Evolutionary conservation across 441 rosid species (phyloP).

Genomic region (Erodium trifolium): DNA sequence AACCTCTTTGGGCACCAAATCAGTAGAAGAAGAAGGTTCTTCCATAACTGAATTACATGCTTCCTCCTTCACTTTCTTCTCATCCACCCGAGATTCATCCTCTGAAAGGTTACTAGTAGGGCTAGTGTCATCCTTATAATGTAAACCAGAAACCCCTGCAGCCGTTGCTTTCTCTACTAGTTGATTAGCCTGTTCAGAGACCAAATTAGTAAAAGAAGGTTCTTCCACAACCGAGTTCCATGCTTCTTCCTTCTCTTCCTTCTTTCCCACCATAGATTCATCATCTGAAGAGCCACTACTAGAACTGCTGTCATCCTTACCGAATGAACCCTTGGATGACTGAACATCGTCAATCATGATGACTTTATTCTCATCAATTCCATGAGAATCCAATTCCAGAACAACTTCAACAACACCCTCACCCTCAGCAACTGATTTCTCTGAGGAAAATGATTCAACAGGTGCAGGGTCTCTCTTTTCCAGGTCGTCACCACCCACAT

Average conservation of each 20-base stretch:
- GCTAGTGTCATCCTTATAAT: neutral
- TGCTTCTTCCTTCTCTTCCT: neutral
- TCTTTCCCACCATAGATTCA: neutral
- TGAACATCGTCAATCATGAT: neutral
- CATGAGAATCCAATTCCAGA: neutral
- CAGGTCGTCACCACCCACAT: conserved; percentile 22
- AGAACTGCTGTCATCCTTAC: neutral
- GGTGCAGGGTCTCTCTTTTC: conserved; percentile 25
- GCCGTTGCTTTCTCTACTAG: neutral
- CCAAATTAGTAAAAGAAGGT: neutral
- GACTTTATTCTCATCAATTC: neutral
- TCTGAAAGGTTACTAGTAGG: neutral
- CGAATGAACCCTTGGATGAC: neutral
- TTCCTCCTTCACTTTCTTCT: neutral
- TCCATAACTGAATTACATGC: neutral
- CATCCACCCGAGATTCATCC: neutral
- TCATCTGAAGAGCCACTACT: neutral
- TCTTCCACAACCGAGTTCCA: neutral
- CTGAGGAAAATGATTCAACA: conserved; percentile 12
- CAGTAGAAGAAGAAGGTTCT: neutral
- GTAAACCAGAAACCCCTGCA: neutral
- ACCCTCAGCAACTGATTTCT: neutral
- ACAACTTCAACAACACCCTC: conserved; percentile 6
- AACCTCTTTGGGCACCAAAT: neutral
- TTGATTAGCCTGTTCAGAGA: neutral